Evolutionary conservation across 768 basidiomycete species (phyloP), one percentile per base, ranked within the genome.

Genomic region (Suillus variegatus): DNA sequence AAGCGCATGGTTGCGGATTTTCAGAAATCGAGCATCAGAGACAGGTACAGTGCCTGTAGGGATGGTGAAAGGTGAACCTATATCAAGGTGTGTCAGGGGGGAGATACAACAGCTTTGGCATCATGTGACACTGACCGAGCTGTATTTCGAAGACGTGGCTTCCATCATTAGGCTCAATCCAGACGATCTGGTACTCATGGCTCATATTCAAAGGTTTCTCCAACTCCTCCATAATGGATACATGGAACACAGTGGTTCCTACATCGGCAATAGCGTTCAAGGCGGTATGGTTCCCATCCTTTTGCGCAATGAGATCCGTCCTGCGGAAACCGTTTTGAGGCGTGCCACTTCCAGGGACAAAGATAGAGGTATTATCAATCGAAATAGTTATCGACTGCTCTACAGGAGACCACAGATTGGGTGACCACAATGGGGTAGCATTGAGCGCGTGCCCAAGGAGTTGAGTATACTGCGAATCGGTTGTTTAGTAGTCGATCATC

Each of bases 181-280:
- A 88, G 16, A 89, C 84, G 60, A 85, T 78, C 69, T 89, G 87
- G 69, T 89, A 87, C 69, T 89, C 87, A 64, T 88, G 87, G 10
- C 67, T 79, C 67, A 80, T 81, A 69, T 87, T 86, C 69, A 89
- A 72, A 14, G 82, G 82, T 28, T 70, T 72, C n/a, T 55, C 55
- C 18, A 77, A 67, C 66, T 86, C 81, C 52, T 71, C 64, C 57
- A 76, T 75, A 64, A 88, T 77, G 12, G 83, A 84, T 60, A 85
- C 83, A 66, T 86, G 82, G 74, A 85, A 87, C 36, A 77, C 80
- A 1, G 80, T 82, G 10, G 76, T 78, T 40, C 80, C 82, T 8
- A 71, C 74, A 67, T 87, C 83, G 66, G 84, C 78, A 22, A 76
- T 67, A 2, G 74, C 69, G 62, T 81, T 74, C 54, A 86, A 72